Evolutionary conservation across 2,329 filamentous ascomycete genomes (phyloP).

Genomic region (Orbilia brochopaga): DNA sequence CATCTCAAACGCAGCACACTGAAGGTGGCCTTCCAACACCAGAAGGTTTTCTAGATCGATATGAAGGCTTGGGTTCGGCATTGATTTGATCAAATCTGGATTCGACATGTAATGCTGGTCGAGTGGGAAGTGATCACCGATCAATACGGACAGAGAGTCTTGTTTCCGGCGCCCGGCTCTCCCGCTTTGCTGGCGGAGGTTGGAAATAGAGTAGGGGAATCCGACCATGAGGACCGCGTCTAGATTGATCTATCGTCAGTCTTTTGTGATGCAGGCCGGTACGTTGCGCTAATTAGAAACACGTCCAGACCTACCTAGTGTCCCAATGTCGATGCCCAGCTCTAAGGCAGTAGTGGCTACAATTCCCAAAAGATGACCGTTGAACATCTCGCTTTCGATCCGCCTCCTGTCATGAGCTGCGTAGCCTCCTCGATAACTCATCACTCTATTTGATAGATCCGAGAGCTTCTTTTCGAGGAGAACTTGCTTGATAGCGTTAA

Average conservation of each 20-base stretch:
- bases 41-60: conserved; percentile 92
- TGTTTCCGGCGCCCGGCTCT: conserved; percentile 89
- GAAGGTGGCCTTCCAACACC: conserved; percentile 88
- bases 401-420: conserved; percentile 84
- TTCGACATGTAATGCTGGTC: conserved; percentile 98
- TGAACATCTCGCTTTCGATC: conserved; percentile 96
- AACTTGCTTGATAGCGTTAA: conserved; percentile 79
- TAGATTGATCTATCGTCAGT: conserved; percentile 3
- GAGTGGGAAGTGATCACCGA: conserved; percentile 86
- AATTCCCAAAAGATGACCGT: conserved; percentile 89
- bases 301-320: conserved; percentile 61
- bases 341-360: conserved; percentile 93
- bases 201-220: conserved; percentile 94
- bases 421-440: conserved; percentile 95
- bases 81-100: conserved; percentile 81
- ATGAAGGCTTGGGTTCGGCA: conserved; percentile 85
- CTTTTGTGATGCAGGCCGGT: neutral
- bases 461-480: conserved; percentile 73
- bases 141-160: conserved; percentile 86
- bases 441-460: conserved; percentile 79
- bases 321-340: conserved; percentile 92
- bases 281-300: neutral
- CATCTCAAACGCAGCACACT: conserved; percentile 95
- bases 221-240: conserved; percentile 94
- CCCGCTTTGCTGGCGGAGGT: conserved; percentile 91